These are phyloP conservation scores for Trichoderma reesei DNA, from an alignment of 495 filamentous ascomycete species.

Conservation along the genomic window DNA sequence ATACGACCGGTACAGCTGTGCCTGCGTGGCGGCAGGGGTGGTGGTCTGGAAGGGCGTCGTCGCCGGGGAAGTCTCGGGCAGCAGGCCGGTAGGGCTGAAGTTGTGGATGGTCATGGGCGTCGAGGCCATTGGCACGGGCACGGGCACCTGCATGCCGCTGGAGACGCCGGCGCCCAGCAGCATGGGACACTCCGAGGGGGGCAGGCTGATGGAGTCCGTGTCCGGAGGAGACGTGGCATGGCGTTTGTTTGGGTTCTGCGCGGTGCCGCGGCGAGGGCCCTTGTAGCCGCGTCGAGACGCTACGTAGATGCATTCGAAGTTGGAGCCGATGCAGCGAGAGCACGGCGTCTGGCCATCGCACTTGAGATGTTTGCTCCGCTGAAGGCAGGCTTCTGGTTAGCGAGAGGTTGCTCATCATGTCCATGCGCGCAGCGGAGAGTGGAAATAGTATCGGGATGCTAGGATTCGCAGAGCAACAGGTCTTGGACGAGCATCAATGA, in stretches of 20 bases:
- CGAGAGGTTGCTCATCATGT: not conserved
- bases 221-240: constrained; percentile 39
- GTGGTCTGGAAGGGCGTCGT: not conserved
- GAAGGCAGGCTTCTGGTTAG: not conserved
- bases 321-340: constrained; percentile 32
- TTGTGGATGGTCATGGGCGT: constrained; percentile 17
- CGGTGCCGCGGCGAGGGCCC: constrained; percentile 32
- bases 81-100: constrained; percentile 1
- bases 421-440: not conserved
- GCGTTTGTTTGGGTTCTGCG: constrained; percentile 41
- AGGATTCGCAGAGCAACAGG: not conserved
- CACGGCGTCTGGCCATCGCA: constrained; percentile 39
- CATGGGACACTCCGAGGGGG: constrained; percentile 36
- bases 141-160: constrained; percentile 2
- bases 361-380: constrained; percentile 43
- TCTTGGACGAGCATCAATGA: not conserved
- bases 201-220: constrained; percentile 16
- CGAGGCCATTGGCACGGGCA: constrained; percentile 9
- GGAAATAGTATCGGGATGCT: not conserved
- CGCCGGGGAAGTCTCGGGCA: not conserved
- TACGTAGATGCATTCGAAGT: constrained; percentile 37
- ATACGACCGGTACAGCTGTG: constrained; percentile 8
- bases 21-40: constrained; percentile 13
- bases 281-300: constrained; percentile 44
- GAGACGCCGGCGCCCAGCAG: constrained; percentile 24